These are phyloP conservation scores for Coemansia sp. DNA, from an alignment of 192 early-diverging fungal species.

Conservation along the genomic window DNA sequence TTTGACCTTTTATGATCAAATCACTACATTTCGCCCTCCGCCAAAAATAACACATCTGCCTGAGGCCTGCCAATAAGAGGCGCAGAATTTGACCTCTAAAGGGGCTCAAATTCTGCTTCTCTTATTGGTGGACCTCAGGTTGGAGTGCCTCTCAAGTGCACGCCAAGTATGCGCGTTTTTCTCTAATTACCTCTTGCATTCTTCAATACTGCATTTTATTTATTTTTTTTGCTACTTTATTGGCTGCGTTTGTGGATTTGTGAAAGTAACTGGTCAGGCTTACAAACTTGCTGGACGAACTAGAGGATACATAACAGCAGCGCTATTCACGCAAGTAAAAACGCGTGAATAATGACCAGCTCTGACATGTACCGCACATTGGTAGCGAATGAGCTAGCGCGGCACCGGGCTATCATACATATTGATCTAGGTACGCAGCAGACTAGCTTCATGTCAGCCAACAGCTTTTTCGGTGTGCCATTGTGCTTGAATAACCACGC, in stretches of 20 bases:
- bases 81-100: too few species aligned
- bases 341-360: slow-evolving; percentile 17
- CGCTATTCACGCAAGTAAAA: background rate
- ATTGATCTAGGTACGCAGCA: slow-evolving; percentile 57
- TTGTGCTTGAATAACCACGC: background rate
- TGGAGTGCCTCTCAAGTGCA: too few species aligned
- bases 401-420: slow-evolving; percentile 56
- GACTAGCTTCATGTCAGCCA: background rate
- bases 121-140: too few species aligned
- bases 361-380: slow-evolving; percentile 15
- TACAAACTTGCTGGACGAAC: background rate
- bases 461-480: background rate
- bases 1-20: too few species aligned
- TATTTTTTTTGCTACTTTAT: slow-evolving; percentile 1
- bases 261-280: background rate
- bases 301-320: background rate
- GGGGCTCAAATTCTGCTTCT: too few species aligned
- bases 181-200: background rate
- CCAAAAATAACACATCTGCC: too few species aligned
- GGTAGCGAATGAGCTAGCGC: slow-evolving; percentile 39
- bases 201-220: slow-evolving; percentile 9
- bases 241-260: background rate
- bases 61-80: too few species aligned
- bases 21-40: too few species aligned
- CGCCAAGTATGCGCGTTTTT: background rate